Conservation (phyloP, 73 alveolate species). For the Paramecium sexaurelia region DNA sequence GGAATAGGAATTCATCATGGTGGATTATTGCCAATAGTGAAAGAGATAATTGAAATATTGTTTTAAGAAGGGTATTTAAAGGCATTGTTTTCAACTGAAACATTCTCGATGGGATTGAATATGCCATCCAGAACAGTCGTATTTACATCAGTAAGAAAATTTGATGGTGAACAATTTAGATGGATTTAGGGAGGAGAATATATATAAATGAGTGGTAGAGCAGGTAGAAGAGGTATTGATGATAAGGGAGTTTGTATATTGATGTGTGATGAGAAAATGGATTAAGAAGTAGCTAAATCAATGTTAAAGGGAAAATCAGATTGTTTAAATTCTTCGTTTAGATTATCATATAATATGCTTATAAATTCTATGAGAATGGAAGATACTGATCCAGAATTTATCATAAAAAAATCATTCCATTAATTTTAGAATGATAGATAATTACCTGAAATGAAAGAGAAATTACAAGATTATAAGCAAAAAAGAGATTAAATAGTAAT, state of each 20-base stretch:
- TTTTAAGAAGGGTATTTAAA: constrained; percentile 97
- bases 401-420: constrained; percentile 94
- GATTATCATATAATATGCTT: constrained; percentile 97
- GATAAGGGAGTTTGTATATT: constrained; percentile 98
- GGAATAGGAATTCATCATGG: constrained; percentile 99
- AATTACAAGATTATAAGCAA: constrained; percentile 69
- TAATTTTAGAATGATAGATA: constrained; percentile 97
- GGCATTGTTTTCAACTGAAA: constrained; percentile 99
- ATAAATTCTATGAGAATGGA: constrained; percentile 95
- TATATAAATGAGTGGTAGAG: constrained; percentile 99
- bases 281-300: constrained; percentile 97
- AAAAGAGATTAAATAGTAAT: constrained; percentile 72
- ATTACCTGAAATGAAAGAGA: constrained; percentile 86
- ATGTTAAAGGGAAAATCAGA: constrained; percentile 98
- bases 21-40: constrained; percentile 98
- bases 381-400: constrained; percentile 95
- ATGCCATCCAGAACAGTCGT: constrained; percentile 99
- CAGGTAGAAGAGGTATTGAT: constrained; percentile 99
- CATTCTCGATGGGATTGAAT: constrained; percentile 99
- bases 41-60: constrained; percentile 97
- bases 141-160: constrained; percentile 96
- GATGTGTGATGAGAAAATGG: constrained; percentile 97
- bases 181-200: constrained; percentile 99
- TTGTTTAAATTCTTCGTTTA: constrained; percentile 96
- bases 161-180: constrained; percentile 98